phyloP scores from a whole-genome alignment of 2,329 filamentous ascomycete species.

The Xylariomycetidae sp. region DNA sequence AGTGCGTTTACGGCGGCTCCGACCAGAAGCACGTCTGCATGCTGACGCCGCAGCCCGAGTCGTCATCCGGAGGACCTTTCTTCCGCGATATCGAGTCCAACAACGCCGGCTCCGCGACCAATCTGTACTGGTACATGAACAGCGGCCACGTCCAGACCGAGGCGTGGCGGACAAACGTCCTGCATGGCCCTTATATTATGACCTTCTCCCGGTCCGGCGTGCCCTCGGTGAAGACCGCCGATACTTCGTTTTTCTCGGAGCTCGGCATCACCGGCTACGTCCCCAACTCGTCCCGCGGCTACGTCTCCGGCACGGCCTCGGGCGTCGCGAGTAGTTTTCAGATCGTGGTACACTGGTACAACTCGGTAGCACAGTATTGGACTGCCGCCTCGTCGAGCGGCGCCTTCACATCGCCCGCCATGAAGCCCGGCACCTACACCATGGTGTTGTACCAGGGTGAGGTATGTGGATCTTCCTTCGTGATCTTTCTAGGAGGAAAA shows the following conservation, averaged over 20 bases:
- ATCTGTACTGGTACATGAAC: constrained; percentile 67
- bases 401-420: constrained; percentile 57
- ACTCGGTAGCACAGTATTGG: constrained; percentile 62
- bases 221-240: constrained; percentile 40
- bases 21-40: constrained; percentile 55
- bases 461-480: too few species aligned
- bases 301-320: constrained; percentile 55
- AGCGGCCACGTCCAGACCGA: constrained; percentile 61
- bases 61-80: constrained; percentile 63
- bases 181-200: constrained; percentile 63
- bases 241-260: constrained; percentile 56
- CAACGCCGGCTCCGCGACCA: constrained; percentile 53
- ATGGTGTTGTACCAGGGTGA: constrained; percentile 57
- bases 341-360: constrained; percentile 63
- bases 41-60: constrained; percentile 53
- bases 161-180: constrained; percentile 49
- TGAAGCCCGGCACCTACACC: constrained; percentile 66
- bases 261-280: constrained; percentile 56
- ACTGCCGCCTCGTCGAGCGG: constrained; percentile 49
- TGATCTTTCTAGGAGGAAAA: too few species aligned
- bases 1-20: constrained; percentile 53
- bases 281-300: constrained; percentile 49
- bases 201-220: constrained; percentile 55
- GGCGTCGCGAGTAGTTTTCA: constrained; percentile 50
- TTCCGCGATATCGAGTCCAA: constrained; percentile 63